Evolutionary conservation across 148 eudicot genomes (phyloP).

Genomic region (Chenopodium berlandieri): DNA sequence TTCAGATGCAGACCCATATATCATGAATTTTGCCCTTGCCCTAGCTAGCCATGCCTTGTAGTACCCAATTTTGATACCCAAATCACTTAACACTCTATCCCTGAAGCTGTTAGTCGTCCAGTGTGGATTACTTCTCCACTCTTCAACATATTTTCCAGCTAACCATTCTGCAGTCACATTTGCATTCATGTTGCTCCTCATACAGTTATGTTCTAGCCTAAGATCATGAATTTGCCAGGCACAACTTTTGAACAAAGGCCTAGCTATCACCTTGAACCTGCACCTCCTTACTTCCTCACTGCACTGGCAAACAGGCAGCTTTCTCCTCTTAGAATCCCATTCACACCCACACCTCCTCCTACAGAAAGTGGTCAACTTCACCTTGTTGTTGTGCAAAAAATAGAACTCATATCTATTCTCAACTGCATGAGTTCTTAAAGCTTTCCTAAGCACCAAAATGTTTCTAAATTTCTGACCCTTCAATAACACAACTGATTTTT

Average conservation of each 20-base stretch:
- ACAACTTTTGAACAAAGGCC: not conserved
- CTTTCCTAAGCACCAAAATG: not conserved
- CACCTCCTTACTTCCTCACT: not conserved
- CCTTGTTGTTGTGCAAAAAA: not conserved
- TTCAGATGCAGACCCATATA: not conserved
- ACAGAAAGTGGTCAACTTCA: not conserved
- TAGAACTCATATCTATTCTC: not conserved
- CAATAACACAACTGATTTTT: too few relatives aligned
- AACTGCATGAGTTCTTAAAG: not conserved
- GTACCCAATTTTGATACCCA: not conserved
- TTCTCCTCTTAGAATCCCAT: not conserved
- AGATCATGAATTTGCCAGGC: not conserved
- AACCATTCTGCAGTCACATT: not conserved
- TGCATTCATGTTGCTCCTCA: not conserved
- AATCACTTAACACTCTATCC: not conserved
- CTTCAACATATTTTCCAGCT: not conserved
- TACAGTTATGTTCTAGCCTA: not conserved
- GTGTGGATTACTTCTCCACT: not conserved
- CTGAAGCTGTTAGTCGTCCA: too few relatives aligned
- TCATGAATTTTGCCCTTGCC: not conserved
- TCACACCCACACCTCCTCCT: not conserved
- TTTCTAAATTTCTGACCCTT: too few relatives aligned
- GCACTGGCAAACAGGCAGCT: not conserved
- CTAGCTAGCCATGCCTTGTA: not conserved
- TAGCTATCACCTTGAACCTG: not conserved